Conservation (phyloP, 2,329 filamentous ascomycete species). For the Ploettnerulaceae sp. region DNA sequence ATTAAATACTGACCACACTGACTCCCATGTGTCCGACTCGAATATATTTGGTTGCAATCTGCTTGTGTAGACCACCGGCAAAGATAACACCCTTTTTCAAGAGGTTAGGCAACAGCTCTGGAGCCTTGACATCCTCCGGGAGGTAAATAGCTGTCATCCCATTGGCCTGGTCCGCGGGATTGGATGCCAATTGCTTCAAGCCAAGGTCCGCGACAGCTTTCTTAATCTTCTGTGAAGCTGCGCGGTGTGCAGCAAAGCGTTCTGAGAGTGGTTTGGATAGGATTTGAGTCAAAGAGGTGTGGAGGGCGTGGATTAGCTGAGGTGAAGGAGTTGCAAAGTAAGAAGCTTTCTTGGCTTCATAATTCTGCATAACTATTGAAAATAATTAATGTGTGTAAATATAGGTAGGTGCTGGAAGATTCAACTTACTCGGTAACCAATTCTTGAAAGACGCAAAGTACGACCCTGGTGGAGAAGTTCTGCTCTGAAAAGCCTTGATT, state of each 20-base stretch:
- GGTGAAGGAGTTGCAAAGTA: slow-evolving; percentile 98
- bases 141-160: slow-evolving; percentile 98
- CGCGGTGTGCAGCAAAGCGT: slow-evolving; percentile 76
- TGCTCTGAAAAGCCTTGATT: slow-evolving; percentile 71
- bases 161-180: slow-evolving; percentile 88
- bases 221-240: slow-evolving; percentile 81
- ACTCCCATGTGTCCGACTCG: slow-evolving; percentile 98
- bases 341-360: slow-evolving; percentile 93
- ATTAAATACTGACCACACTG: slow-evolving; percentile 58
- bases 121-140: slow-evolving; percentile 73
- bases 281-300: slow-evolving; percentile 85
- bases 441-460: slow-evolving; percentile 98
- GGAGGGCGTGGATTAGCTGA: slow-evolving; percentile 86
- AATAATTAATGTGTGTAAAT: slow-evolving; percentile 1
- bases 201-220: slow-evolving; percentile 74
- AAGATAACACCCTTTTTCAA: slow-evolving; percentile 87
- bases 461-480: slow-evolving; percentile 75
- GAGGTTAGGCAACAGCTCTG: slow-evolving; percentile 80
- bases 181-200: slow-evolving; percentile 77
- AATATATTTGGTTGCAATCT: slow-evolving; percentile 89
- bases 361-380: slow-evolving; percentile 86
- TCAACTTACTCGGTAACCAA: slow-evolving; percentile 76
- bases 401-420: background rate
- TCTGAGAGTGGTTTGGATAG: slow-evolving; percentile 73
- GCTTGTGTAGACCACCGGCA: slow-evolving; percentile 92